Percentiles rank a stretch among this genome's conserved stretches.
phyloP scores from a whole-genome alignment of 2,329 filamentous ascomycete genomes.

The Xylariaceae sp. region DNA sequence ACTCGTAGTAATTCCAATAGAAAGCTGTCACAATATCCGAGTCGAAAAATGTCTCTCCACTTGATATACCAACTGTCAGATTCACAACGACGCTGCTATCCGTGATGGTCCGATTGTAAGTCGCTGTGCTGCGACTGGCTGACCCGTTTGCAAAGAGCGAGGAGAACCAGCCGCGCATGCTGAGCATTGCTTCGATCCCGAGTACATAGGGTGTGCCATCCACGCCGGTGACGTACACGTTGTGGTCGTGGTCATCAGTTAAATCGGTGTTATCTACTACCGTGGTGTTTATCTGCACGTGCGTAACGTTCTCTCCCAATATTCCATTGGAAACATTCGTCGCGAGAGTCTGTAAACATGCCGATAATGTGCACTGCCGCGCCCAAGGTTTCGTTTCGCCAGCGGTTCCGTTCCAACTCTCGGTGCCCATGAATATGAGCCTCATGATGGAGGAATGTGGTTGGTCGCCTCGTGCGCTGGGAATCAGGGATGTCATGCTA shows the following conservation, averaged over 20 bases:
- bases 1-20: conserved; percentile 41
- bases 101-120: conserved; percentile 29
- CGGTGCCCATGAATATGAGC: conserved; percentile 35
- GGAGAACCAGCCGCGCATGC: conserved; percentile 33
- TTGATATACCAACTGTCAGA: conserved; percentile 33
- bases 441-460: conserved; percentile 33
- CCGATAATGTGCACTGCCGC: conserved; percentile 28
- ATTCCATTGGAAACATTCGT: conserved; percentile 27
- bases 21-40: conserved; percentile 38
- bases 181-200: conserved; percentile 29
- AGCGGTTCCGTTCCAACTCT: conserved; percentile 22
- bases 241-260: conserved; percentile 16
- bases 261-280: conserved; percentile 23
- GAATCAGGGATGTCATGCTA: conserved; percentile 33
- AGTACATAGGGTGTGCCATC: conserved; percentile 22
- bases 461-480: conserved; percentile 23
- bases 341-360: conserved; percentile 31
- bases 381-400: conserved; percentile 31
- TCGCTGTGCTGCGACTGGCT: conserved; percentile 24
- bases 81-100: conserved; percentile 30
- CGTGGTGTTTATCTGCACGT: conserved; percentile 24
- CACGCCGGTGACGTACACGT: conserved; percentile 20
- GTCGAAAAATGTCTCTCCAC: conserved; percentile 34
- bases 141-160: conserved; percentile 30
- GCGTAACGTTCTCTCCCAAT: conserved; percentile 25